Evolutionary conservation across 805 yeast species (phyloP), one percentile per base, ranked within the genome.

Genomic region (Candida vartiovaarae): DNA sequence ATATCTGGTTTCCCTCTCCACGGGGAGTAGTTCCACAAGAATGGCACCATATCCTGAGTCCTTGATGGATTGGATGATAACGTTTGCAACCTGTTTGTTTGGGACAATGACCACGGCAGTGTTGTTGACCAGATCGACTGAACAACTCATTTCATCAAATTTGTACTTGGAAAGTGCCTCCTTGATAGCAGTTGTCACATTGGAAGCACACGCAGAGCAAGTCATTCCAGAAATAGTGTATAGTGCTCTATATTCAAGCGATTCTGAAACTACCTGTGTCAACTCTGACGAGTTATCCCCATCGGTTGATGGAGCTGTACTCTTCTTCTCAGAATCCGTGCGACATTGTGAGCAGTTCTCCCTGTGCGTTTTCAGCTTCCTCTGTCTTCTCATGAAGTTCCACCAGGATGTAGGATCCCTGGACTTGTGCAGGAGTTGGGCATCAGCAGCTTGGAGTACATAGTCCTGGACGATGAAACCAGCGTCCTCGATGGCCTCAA

Each of bases 221-320:
- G 85, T 75, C 88, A 83, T 81, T 3, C 86, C 88, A 8, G 72
- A 71, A 40, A 83, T 66, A 6, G 80, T 64, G 43, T 76, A 72
- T 1, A 75, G 71, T 0, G 83, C 86, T 39, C 76, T 57, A 47
- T 61, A 73, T 36, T 64, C 65, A 27, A 47, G 40, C 6, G 54
- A 44, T 15, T 46, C 47, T 1, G 57, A 32, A 3, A 53, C 48
- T n/a, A 56, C 59, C 26, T 59, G 50, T 11, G 46, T 48, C 15
- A 42, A 62, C 32, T 60, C 64, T 23, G 61, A 45, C 20, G 39
- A 43, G 37, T 34, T 48, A 44, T 32, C 53, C 32, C 51, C 48
- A 31, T 46, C 43, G 24, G 60, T 15, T 15, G 20, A 15, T 15
- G 20, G 20, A 15, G 20, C 20, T 15, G 20, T 15, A 15, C 20